phyloP scores from a whole-genome alignment of 2,329 filamentous ascomycete genomes.

The Talaromyces sp. region DNA sequence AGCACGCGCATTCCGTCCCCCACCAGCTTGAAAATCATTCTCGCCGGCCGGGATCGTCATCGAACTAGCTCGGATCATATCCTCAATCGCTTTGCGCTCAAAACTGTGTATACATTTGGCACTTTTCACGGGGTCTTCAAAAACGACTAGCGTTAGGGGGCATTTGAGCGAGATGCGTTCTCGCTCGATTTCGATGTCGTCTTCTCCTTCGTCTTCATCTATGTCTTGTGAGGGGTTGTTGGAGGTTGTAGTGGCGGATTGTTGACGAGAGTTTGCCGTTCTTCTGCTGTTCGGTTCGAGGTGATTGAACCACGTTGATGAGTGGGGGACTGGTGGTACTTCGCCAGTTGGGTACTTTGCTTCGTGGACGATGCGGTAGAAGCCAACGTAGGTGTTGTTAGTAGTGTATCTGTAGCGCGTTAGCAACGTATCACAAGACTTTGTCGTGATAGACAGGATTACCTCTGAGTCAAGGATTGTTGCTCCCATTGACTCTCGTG shows the following conservation, averaged over 20 bases:
- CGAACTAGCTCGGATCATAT: conserved; percentile 42
- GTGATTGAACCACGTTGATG: conserved; percentile 61
- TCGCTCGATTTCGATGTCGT: conserved; percentile 46
- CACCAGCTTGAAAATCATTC: conserved; percentile 19
- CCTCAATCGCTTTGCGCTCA: conserved; percentile 45
- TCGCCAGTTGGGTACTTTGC: conserved; percentile 54
- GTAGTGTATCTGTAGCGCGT: conserved; percentile 48
- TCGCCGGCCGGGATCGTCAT: conserved; percentile 24
- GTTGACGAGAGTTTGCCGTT: background rate
- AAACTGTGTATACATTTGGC: conserved; percentile 51
- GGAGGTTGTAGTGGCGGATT: conserved; percentile 19
- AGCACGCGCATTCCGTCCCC: conserved; percentile 19
- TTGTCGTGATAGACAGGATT: conserved; percentile 14
- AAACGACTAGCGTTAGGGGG: conserved; percentile 47
- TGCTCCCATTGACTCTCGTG: conserved; percentile 35
- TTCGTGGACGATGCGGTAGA: conserved; percentile 62
- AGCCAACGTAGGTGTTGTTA: conserved; percentile 60
- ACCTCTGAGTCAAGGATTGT: conserved; percentile 43
- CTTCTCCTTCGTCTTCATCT: conserved; percentile 24
- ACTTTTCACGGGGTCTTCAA: conserved; percentile 47
- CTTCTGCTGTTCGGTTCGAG: conserved; percentile 30
- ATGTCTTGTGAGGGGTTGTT: conserved; percentile 1
- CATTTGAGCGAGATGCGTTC: conserved; percentile 48
- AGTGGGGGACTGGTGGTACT: conserved; percentile 52
- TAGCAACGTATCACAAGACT: conserved; percentile 17